These are phyloP conservation scores for Lentinus tigrinus DNA, from an alignment of 768 basidiomycete species.

Conservation along the genomic window DNA sequence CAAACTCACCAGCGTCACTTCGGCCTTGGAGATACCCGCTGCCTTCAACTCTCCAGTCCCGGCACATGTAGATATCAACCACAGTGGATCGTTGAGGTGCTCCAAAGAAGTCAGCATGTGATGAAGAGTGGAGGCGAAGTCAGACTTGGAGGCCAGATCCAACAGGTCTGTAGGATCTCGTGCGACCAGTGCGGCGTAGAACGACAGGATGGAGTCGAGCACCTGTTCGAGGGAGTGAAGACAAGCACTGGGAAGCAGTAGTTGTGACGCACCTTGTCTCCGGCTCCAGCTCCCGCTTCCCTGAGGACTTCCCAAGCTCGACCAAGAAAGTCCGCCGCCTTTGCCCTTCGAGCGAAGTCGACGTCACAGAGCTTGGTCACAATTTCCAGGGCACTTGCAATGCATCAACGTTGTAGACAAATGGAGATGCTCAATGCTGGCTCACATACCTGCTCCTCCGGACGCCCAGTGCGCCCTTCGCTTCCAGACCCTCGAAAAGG, in stretches of 20 bases:
- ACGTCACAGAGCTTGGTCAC: constrained; percentile 68
- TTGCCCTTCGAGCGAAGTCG: constrained; percentile 79
- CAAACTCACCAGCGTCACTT: constrained; percentile 50
- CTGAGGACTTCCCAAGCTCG: constrained; percentile 69
- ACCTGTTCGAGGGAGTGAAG: constrained; percentile 39
- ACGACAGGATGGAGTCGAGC: constrained; percentile 58
- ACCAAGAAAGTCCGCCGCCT: constrained; percentile 68
- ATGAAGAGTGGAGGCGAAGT: constrained; percentile 29
- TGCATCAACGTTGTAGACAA: not conserved
- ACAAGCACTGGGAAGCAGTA: not conserved
- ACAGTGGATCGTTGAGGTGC: constrained; percentile 47
- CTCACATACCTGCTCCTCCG: constrained; percentile 61
- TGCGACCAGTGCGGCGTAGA: constrained; percentile 63
- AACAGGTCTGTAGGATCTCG: constrained; percentile 53
- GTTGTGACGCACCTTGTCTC: constrained; percentile 51
- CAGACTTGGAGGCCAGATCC: constrained; percentile 47
- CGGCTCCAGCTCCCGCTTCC: constrained; percentile 55
- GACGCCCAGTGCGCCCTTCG: constrained; percentile 49
- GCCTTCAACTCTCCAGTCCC: constrained; percentile 47
- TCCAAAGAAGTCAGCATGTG: constrained; percentile 22
- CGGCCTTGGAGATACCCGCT: constrained; percentile 55
- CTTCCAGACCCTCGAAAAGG: constrained; percentile 75
- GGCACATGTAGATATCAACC: constrained; percentile 35
- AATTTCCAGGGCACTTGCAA: constrained; percentile 71
- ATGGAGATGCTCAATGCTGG: not conserved